phyloP scores from a whole-genome alignment of 2,329 filamentous ascomycete species.

The Ophiostoma sp. region DNA sequence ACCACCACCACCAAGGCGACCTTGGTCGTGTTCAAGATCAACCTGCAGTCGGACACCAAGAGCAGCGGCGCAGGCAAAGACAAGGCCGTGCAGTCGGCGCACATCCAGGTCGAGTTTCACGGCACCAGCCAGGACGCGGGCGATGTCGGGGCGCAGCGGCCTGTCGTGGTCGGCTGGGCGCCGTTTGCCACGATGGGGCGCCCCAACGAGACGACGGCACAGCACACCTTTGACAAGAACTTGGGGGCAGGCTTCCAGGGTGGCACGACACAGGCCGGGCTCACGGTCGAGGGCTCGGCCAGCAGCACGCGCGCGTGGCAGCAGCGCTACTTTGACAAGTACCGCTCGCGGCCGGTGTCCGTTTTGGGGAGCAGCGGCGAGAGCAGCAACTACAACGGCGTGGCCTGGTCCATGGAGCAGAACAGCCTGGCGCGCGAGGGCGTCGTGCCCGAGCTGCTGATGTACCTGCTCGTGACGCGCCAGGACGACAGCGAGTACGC shows the following conservation, averaged over 20 bases:
- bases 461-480: conserved; percentile 20
- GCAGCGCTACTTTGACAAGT: conserved; percentile 18
- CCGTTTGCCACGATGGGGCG: conserved; percentile 17
- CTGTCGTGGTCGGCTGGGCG: conserved; percentile 20
- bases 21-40: no score
- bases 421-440: conserved; percentile 18
- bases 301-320: conserved; percentile 13
- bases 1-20: no score
- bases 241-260: no score
- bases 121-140: conserved; percentile 1
- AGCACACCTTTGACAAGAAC: conserved; percentile 8
- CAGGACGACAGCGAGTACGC: conserved; percentile 18
- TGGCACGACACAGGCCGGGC: no score
- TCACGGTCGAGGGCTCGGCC: neutral
- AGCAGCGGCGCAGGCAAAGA: conserved; percentile 13
- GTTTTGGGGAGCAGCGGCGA: neutral
- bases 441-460: conserved; percentile 16
- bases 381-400: conserved; percentile 16
- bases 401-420: conserved; percentile 16
- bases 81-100: conserved; percentile 13
- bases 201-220: conserved; percentile 14
- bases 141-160: conserved; percentile 10
- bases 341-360: conserved; percentile 15
- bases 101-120: conserved; percentile 20
- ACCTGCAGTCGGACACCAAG: conserved; percentile 8